Base-by-base conservation (phyloP, 257 asterid species). In the Nicotiana knightiana region DNA sequence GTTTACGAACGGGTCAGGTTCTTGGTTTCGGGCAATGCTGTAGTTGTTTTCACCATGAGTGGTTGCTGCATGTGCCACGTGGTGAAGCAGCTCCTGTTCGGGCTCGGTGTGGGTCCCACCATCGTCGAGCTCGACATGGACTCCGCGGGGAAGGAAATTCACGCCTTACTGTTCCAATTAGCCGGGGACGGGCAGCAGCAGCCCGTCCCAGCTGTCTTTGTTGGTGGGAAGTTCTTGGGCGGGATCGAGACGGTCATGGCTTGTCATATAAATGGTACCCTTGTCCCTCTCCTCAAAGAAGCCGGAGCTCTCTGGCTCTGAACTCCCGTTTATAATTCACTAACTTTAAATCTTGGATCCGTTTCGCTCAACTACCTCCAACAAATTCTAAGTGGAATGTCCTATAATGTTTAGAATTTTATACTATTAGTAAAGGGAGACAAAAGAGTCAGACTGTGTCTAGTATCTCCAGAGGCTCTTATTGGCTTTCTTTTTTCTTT, bases 1-100 rank as follows among this genome's bases (percentile, higher is more conserved):
- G 91, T 84, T 53, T 90, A 84, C 87, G 95, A 92, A 89, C 87
- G 85, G 67, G 88, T 94, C 16, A 67, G 87, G 21, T 4, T 39
- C 6, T 55, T 94, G 77, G 97, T 90, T 10, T 86, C 94, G 17
- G 81, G 90, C 39, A 95, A 91, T 78, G 97, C 98, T 48, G 98
- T 91, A 82, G 98, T 95, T 63, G 87, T 95, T n/a, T 95, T 95
- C 93, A 90, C 97, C 8, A 66, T 89, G 76, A 91, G 93, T 80
- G 94, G 95, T 0, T 94, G 98, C 82, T 93, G 98, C 89, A 93
- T 95, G 98, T 90, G 98, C 88, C 98, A 95, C 82, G 98, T 92
- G 7, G 98, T 93, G 67, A 93, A 90, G 85, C 96, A 91, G 81
- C 90, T 95, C 17, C 92, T 95, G 0, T 85, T 93, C 68, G 98